These are phyloP conservation scores for Polygonum maritimum DNA, from an alignment of 148 eudicot genomes.

Conservation along the genomic window DNA sequence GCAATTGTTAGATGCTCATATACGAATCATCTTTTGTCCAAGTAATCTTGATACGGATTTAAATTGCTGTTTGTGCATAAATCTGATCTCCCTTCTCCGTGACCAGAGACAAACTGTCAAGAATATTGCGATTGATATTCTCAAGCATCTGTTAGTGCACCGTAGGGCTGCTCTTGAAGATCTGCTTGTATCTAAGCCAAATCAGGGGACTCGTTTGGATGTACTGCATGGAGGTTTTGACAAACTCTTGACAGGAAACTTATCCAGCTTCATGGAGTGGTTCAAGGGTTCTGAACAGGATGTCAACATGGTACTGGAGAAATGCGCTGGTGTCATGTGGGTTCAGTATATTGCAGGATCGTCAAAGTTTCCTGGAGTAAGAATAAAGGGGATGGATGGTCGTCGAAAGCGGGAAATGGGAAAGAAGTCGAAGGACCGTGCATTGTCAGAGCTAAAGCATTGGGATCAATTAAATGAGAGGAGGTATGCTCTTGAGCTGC, in stretches of 20 bases:
- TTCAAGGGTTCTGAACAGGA: constrained; percentile 55
- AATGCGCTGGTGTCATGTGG: constrained; percentile 95
- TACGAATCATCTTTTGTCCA: constrained; percentile 83
- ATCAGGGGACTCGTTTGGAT: constrained; percentile 59
- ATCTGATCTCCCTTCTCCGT: constrained; percentile 73
- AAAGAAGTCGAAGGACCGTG: constrained; percentile 60
- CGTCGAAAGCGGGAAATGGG: constrained; percentile 81
- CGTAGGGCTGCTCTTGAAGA: constrained; percentile 89
- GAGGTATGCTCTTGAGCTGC: constrained; percentile 76
- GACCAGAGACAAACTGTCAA: constrained; percentile 55
- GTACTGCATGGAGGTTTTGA: constrained; percentile 93
- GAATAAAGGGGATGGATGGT: constrained; percentile 88
- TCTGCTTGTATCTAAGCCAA: constrained; percentile 78
- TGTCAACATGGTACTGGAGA: constrained; percentile 82
- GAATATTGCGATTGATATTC: constrained; percentile 71
- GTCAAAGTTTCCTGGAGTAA: constrained; percentile 85
- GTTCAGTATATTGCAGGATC: constrained; percentile 84
- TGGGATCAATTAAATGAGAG: constrained; percentile 89
- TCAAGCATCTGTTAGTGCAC: constrained; percentile 82
- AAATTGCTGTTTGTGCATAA: constrained; percentile 85
- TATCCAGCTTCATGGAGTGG: constrained; percentile 80
- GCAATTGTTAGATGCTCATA: constrained; percentile 86
- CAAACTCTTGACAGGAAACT: constrained; percentile 68
- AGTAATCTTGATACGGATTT: constrained; percentile 84
- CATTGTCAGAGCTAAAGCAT: constrained; percentile 56